Evolutionary conservation across 129 eudicot genomes (phyloP).

Genomic region (Centrapalus pauciflorus): DNA sequence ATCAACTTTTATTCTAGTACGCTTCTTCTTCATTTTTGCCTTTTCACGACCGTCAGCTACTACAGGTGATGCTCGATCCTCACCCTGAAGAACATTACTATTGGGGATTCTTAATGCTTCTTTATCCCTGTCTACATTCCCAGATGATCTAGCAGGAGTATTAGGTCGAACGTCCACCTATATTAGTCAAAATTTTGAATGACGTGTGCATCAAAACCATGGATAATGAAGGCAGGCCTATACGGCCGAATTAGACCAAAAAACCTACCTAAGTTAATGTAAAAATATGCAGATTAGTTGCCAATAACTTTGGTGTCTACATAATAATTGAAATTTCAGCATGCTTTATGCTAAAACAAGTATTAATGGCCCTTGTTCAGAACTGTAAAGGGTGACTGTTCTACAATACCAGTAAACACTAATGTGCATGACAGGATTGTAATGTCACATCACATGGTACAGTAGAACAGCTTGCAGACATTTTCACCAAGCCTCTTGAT

Average conservation of each 20-base stretch:
- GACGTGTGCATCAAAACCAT: neutral
- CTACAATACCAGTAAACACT: slow-evolving; percentile 28
- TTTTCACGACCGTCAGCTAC: slow-evolving; percentile 65
- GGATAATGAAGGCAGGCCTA: neutral
- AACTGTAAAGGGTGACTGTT: slow-evolving; percentile 29
- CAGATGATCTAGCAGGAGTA: slow-evolving; percentile 43
- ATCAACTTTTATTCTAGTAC: too few species aligned
- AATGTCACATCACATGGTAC: too few species aligned
- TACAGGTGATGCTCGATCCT: slow-evolving; percentile 39
- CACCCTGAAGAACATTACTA: slow-evolving; percentile 28
- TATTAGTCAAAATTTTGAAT: slow-evolving; percentile 14
- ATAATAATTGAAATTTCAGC: too few species aligned
- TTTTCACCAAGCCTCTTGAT: too few species aligned
- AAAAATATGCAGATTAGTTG: too few species aligned
- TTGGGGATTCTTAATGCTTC: too few species aligned
- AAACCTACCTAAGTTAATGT: too few species aligned
- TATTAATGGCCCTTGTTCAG: too few species aligned
- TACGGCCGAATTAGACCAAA: too few species aligned
- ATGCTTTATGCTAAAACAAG: neutral
- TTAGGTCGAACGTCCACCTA: slow-evolving; percentile 44
- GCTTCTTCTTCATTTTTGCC: slow-evolving; percentile 63
- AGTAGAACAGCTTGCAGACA: too few species aligned
- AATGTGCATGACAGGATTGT: too few species aligned
- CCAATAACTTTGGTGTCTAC: too few species aligned
- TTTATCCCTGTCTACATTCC: slow-evolving; percentile 39